Evolutionary conservation across 257 asterid species (phyloP), one percentile per base, ranked within the genome.

Genomic region (Nicotiana attenuata): DNA sequence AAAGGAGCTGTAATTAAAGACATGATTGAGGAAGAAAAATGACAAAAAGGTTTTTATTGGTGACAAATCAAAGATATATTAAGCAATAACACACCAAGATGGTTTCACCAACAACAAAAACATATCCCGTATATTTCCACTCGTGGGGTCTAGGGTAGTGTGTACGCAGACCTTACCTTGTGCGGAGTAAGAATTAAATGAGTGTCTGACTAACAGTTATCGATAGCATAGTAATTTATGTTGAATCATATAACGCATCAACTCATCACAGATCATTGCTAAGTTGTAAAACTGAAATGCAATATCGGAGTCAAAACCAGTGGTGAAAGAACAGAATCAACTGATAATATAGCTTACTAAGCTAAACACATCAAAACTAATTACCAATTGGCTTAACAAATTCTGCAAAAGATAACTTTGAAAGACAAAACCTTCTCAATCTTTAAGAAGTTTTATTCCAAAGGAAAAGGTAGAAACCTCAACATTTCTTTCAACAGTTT

Each of bases 401-500:
- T 10, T 19, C 31, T 19, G 3, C 57, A 69, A 69, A n/a, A 69
- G 57, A 69, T 26, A 69, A 69, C 22, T 45, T 5, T 20, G 57
- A 14, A 71, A 45, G 60, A 45, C 60, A 71, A 66, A 31, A 71
- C 15, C 57, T 71, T 71, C 59, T 71, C 38, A 45, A 71, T 71
- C 60, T 45, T 71, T 47, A 22, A 71, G 8, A 22, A 71, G 60
- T 22, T 71, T 4, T 56, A 80, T 63, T 65, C 6, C 26, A 19
- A 65, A 57, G 77, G 52, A 56, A 60, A 81, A 81, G 41, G 67
- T 56, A 77, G 89, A 84, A 77, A 96, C 99, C 99, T 93, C 91
- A n/a, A 82, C 66, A 84, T 67, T 87, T 80, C 64, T 78, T 85
- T 93, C 95, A 22, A 90, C 84, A 83, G 77, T 76, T 84, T 82